A percentile compares a stretch with the other conserved stretches of the same genome.
These are phyloP conservation scores for Trypanosoma scelopori DNA, from an alignment of 208 protist genomes.

Conservation along the genomic window DNA sequence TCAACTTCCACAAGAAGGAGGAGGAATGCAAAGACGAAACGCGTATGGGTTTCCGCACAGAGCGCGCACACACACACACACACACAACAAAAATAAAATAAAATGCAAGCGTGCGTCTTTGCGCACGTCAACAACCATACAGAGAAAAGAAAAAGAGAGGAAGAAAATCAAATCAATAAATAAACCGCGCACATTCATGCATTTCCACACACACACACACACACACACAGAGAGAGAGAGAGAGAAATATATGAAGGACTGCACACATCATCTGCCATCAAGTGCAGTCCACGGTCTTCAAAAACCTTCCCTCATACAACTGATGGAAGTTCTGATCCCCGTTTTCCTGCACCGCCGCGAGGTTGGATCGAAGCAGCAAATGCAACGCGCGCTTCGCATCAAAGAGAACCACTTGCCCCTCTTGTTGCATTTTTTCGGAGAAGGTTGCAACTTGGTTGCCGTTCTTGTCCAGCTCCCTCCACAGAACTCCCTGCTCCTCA, in stretches of 20 bases:
- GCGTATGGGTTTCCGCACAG: too few relatives aligned
- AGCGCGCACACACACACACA: too few relatives aligned
- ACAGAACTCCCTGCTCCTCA: conserved; percentile 17
- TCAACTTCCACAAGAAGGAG: too few relatives aligned
- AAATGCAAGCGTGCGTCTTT: too few relatives aligned
- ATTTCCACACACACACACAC: too few relatives aligned
- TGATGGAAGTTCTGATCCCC: conserved; percentile 58
- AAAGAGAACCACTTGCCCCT: conserved; percentile 41
- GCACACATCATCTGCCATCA: conserved; percentile 19
- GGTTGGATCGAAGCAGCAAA: conserved; percentile 55
- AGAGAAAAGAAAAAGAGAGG: too few relatives aligned
- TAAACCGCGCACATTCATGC: too few relatives aligned
- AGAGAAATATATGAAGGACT: too few relatives aligned
- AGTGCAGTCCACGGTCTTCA: conserved; percentile 66
- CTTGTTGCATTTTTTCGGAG: conserved; percentile 34
- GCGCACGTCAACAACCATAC: too few relatives aligned
- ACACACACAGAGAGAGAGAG: background rate
- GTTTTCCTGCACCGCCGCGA: conserved; percentile 48
- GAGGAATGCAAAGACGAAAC: too few relatives aligned
- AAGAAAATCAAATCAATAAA: too few relatives aligned
- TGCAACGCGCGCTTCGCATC: conserved; percentile 42
- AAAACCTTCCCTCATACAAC: conserved; percentile 66
- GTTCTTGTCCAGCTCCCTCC: conserved; percentile 57
- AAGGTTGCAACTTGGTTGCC: conserved; percentile 36
- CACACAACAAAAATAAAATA: too few relatives aligned